Base-by-base conservation (phyloP, 805 yeast species). In the Candida corydali region DNA sequence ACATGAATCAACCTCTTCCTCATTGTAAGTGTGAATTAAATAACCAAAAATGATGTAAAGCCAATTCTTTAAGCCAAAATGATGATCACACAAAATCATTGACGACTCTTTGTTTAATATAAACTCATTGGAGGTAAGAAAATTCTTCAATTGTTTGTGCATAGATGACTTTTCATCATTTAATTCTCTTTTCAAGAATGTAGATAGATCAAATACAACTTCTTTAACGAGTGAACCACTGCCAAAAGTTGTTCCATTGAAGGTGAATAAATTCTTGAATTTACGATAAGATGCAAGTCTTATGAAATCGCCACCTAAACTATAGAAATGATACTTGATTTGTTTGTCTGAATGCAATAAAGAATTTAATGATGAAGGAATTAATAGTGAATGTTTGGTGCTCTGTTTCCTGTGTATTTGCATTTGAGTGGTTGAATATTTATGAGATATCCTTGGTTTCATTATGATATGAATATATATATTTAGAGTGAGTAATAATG, bases 151-250 rank as follows among this genome's bases (percentile, higher is more conserved):
- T 32, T 52, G 44, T 26, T 43, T 34, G 6, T 54, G 46, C 3
- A 46, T 38, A 3, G 27, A 33, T 17, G 49, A 34, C 19, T 32
- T 36, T 15, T 36, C 34, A 16, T 42, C 40, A 17, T 29, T 29
- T 34, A 61, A 50, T 28, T 61, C 66, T 19, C 49, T 34, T 38
- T 55, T 57, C 18, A 64, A 48, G 36, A 59, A 63, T 20, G 56
- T 49, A 16, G 63, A 47, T 37, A 63, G 47, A 31, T 61, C 68
- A 29, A 47, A 49, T 5, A 64, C 69, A 11, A 61, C 44, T 15
- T 49, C 48, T 45, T 64, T 64, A 31, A 63, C 44, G 3, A 51
- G 36, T 3, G 65, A 60, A 0, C 68, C 67, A 5, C 66, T 63
- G 4, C 53, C 57, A 26, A 51, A 36, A 3, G 65, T 59, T 0